Base-by-base conservation (phyloP, 148 eudicot genomes). In the Rhododendron williamsianum region DNA sequence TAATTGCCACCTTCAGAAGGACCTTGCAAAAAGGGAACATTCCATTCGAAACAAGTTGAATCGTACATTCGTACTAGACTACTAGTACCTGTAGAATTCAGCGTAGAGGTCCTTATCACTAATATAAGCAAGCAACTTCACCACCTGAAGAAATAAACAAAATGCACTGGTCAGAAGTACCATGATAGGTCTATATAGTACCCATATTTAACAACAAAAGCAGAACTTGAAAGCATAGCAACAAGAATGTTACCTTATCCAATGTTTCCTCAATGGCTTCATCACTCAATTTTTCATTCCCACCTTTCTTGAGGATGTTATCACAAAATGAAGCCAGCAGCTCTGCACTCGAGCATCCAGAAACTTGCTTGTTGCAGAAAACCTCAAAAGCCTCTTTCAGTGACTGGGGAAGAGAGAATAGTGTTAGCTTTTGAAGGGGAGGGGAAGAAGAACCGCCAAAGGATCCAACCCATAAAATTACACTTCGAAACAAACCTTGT, bases 191-290 rank as follows among this genome's bases (percentile, higher is more conserved):
- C 56, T 76, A 78, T 8, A 76, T 23, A n/a, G 18, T 2, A 46
- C 33, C 6, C 16, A 30, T 15, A 56, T 56, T 65, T 9, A 54
- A 27, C 15, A 45, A 78, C 16, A 79, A 63, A 60, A 36, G 43
- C 19, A 19, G 27, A 21, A 38, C 41, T 58, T 49, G 21, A 36
- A 48, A 81, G 49, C 41, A 81, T 33, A 52, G 25, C 12, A 41
- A 21, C n/a, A 21, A 23, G 69, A 63, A 63, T n/a, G 69, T 12
- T 51, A 88, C 90, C 87, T 89, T 89, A 18, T 87, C 91, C 73
- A 89, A 65, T 25, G 89, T 89, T 38, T 89, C 91, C 48, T 89
- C 91, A 69, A 87, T 85, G 49, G 86, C 90, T 86, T 88, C 90
- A 86, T 88, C 88, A 48, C 86, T 86, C 46, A 86, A 78, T 38